Percentiles rank a stretch among this genome's conserved stretches.
Evolutionary conservation across 371 early-diverging fungal species (phyloP).

Genomic region (Umbelopsis sp.): DNA sequence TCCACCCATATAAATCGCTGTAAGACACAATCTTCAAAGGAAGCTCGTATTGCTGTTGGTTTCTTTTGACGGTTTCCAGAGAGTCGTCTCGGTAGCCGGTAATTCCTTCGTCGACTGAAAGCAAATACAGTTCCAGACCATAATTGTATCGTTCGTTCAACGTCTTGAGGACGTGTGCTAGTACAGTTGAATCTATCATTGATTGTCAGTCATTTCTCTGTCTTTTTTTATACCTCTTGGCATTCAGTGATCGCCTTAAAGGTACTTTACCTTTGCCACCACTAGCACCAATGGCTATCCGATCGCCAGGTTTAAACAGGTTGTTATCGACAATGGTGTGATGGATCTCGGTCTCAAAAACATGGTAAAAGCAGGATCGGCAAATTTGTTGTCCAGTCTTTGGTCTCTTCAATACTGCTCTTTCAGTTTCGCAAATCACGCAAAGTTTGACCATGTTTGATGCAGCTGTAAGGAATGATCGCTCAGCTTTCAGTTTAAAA

Average conservation of each 20-base stretch:
- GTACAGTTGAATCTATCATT: conserved; percentile 94
- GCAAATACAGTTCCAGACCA: conserved; percentile 89
- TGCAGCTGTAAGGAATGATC: neutral
- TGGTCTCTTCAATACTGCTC: conserved; percentile 92
- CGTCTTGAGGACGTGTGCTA: conserved; percentile 95
- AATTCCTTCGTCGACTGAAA: conserved; percentile 99
- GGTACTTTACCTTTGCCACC: conserved; percentile 90
- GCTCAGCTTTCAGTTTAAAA: neutral
- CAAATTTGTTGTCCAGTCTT: conserved; percentile 95
- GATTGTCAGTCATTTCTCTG: neutral
- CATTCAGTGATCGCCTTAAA: neutral
- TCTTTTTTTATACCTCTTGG: neutral
- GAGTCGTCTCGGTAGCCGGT: conserved; percentile 99
- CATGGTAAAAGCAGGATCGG: conserved; percentile 91
- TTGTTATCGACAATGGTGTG: conserved; percentile 84
- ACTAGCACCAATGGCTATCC: conserved; percentile 96
- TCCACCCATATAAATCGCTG: conserved; percentile 96
- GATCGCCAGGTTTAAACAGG: conserved; percentile 90
- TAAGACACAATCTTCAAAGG: conserved; percentile 96
- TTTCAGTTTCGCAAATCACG: conserved; percentile 51
- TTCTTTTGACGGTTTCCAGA: conserved; percentile 97
- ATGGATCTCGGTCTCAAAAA: conserved; percentile 98
- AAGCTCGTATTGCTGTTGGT: conserved; percentile 91
- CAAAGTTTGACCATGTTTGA: conserved; percentile 51
- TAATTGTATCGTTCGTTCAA: conserved; percentile 96